Evolutionary conservation across 2,329 filamentous ascomycete genomes (phyloP), one percentile per base, ranked within the genome.

Genomic region (Teratosphaeria pseudoeucalypti): DNA sequence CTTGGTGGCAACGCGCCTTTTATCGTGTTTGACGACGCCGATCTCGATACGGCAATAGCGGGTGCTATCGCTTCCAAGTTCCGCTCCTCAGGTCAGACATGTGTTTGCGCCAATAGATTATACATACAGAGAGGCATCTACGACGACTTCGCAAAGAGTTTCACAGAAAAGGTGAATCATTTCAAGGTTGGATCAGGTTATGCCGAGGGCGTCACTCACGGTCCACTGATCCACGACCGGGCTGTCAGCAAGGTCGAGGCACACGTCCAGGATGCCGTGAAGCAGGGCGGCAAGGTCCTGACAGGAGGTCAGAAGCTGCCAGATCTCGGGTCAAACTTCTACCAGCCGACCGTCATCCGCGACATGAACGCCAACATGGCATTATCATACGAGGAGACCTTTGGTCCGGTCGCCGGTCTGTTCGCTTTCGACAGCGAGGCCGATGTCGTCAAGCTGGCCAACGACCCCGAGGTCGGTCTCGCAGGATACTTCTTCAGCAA

Each of bases 1-100:
- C 86, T 97, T 1, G 92, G 92, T 58, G 94, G 92, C 55, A 97
- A 97, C 73, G 89, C 92, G 0, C 92, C 92, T 1, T 95, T 96
- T 72, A 96, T 97, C 65, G 90, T 97, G 37, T 97, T 97, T 70
- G 91, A 97, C 70, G 92, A 97, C 70, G 72, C 92, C 23, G 90
- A 97, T 71, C 77, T 97, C 23, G 92, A 96, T 61, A 77, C 79
- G 4, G 94, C 94, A 2, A 90, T 97, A 0, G 78, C 84, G 0
- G 92, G 92, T 29, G 91, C 91, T 55, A 83, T 97, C 58, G 78
- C 86, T 27, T 92, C 85, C 69, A 99, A 97, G 75, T 97, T 97
- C 84, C 88, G 94, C 58, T 90, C 87, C 43, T 95, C 90, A 0
- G 94, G 94, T 39, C 94, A 99, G 79, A 97, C 94, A 0, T 99